Conservation (phyloP, 1,284 basidiomycete genomes). For the Sanghuangporus baumii region DNA sequence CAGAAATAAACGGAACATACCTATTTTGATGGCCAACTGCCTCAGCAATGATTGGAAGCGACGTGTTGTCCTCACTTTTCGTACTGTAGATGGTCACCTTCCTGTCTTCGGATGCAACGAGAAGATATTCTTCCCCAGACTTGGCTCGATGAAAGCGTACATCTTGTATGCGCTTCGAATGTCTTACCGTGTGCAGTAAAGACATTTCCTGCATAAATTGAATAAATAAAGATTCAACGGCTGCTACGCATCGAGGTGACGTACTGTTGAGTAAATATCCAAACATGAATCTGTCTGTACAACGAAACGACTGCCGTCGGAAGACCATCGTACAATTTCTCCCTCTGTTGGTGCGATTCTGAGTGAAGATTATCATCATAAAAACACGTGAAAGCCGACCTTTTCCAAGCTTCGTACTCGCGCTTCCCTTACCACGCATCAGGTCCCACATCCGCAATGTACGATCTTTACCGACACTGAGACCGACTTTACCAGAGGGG, state of each 20-base stretch:
- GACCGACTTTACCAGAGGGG: conserved; percentile 85
- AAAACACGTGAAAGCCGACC: conserved; percentile 39
- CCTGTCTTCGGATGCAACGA: conserved; percentile 84
- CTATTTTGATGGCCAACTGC: conserved; percentile 72
- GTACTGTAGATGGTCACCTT: conserved; percentile 71
- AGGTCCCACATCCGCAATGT: conserved; percentile 98
- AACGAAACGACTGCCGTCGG: conserved; percentile 68
- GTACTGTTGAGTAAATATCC: conserved; percentile 75
- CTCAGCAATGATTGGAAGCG: conserved; percentile 51
- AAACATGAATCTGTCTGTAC: conserved; percentile 76
- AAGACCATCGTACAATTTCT: conserved; percentile 82
- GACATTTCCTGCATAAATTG: conserved; percentile 53
- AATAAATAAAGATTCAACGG: neutral
- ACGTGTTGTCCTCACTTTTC: conserved; percentile 33
- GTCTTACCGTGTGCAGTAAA: conserved; percentile 62
- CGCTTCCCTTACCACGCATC: conserved; percentile 88
- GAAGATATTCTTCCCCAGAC: conserved; percentile 54
- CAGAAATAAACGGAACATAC: conserved; percentile 33
- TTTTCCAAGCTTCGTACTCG: conserved; percentile 82
- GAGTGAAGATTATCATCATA: neutral
- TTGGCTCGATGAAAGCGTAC: conserved; percentile 52
- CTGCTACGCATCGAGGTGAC: conserved; percentile 24
- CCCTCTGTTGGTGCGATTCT: conserved; percentile 52
- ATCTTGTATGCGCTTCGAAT: conserved; percentile 77
- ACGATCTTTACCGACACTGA: conserved; percentile 88